A percentile compares a stretch with the other conserved stretches of the same genome.
phyloP scores from a whole-genome alignment of 2,329 filamentous ascomycete species.

The Emergomyces pasteurianus region DNA sequence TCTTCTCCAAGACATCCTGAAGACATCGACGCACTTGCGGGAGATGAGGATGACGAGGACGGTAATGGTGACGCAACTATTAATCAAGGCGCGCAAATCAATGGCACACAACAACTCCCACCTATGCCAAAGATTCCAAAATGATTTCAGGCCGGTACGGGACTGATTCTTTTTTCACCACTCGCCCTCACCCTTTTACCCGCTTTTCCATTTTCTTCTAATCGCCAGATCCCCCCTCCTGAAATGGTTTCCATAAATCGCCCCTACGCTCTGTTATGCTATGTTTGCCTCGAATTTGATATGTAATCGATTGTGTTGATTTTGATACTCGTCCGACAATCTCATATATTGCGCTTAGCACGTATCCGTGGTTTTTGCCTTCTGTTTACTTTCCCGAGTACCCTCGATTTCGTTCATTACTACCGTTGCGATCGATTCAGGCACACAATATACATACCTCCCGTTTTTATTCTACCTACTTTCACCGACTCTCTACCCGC shows the following conservation, averaged over 20 bases:
- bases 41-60: slow-evolving; percentile 44
- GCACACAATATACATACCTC: too few relatives aligned
- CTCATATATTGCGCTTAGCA: background rate
- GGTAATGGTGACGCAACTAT: slow-evolving; percentile 6
- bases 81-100: slow-evolving; percentile 9
- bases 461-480: too few relatives aligned
- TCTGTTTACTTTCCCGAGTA: background rate
- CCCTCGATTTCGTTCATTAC: background rate
- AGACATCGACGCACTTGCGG: slow-evolving; percentile 48
- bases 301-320: background rate
- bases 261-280: background rate
- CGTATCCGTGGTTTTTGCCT: background rate
- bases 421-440: too few relatives aligned
- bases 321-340: background rate
- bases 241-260: background rate
- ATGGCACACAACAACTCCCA: slow-evolving; percentile 12
- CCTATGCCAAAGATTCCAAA: slow-evolving; percentile 24
- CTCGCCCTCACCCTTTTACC: too few relatives aligned
- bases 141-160: slow-evolving; percentile 16
- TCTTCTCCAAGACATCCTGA: slow-evolving; percentile 45
- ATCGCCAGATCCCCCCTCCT: background rate
- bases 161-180: background rate
- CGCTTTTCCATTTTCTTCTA: background rate
- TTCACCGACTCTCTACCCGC: too few relatives aligned
- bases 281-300: background rate